Conservation (phyloP, 139 green algal species). For the Haematococcus sp. region DNA sequence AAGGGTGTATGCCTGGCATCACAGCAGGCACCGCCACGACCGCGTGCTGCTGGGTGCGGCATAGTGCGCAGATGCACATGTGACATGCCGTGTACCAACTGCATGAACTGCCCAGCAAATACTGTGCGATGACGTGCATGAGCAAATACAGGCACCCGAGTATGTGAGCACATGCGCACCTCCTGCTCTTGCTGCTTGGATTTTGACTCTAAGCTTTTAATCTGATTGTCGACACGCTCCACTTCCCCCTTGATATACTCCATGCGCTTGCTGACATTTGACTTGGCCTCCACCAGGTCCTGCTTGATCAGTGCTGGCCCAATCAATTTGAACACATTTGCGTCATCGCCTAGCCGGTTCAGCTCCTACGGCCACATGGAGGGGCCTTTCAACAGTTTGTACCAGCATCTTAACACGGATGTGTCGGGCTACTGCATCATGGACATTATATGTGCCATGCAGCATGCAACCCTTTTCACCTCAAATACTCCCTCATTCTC, state of each 20-base stretch:
- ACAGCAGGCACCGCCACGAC: no score
- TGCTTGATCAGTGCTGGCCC: slow-evolving; percentile 85
- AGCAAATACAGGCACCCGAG: neutral
- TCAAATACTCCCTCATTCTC: slow-evolving; percentile 38
- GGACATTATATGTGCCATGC: no score
- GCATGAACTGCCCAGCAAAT: neutral
- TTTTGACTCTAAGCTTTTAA: slow-evolving; percentile 49
- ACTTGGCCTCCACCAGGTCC: slow-evolving; percentile 79
- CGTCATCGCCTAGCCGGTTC: slow-evolving; percentile 68
- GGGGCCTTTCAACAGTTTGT: no score
- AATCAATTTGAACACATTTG: slow-evolving; percentile 87
- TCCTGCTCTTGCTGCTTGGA: slow-evolving; percentile 43
- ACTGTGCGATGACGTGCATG: neutral
- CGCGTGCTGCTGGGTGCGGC: no score
- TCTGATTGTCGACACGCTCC: slow-evolving; percentile 40
- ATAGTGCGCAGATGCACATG: neutral
- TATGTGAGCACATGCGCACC: slow-evolving; percentile 15
- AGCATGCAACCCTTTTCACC: slow-evolving; percentile 7
- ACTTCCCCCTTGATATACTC: slow-evolving; percentile 76
- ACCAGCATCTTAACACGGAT: neutral
- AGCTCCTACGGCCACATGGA: slow-evolving; percentile 65
- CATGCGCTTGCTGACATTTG: slow-evolving; percentile 89
- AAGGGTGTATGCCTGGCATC: no score
- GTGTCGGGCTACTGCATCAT: neutral
- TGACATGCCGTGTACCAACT: neutral